Base-by-base conservation (phyloP, 768 basidiomycete genomes). In the Naganishia antarctica region DNA sequence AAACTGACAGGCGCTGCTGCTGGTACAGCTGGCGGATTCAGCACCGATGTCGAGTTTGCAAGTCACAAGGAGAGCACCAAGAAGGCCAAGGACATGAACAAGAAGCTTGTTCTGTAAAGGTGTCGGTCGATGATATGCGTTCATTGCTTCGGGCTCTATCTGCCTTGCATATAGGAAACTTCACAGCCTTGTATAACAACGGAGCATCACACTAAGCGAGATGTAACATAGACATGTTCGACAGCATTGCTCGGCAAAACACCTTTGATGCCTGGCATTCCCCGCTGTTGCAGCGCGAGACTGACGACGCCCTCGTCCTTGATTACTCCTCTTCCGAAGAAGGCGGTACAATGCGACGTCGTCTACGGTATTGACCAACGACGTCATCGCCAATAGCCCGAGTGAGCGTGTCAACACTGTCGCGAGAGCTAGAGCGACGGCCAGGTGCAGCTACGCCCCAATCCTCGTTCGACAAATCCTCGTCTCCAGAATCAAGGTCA, bases 31-130 rank as follows among this genome's bases (percentile, higher is more conserved):
- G 88, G 89, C 25, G 87, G 91, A n/a, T 82, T 93, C 75, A 87
- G 91, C 68, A 93, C 91, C 6, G 92, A 97, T 80, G 90, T 96
- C 32, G 90, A 93, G 80, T 97, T 92, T 76, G 78, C 90, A 78
- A 90, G 89, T 72, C 91, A 94, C 81, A 91, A 91, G 79, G 91
- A 94, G 78, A 87, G 87, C 69, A 91, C 93, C 82, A 91, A 87
- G 84, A 94, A 93, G 81, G 88, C 87, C 74, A 91, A 91, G 76
- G 70, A 70, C 79, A 41, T 37, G 23, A 47, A 13, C 34, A 64
- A 64, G 63, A 64, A 64, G 53, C 48, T 64, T 28, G 31, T 64
- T 29, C 21, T 64, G 21, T 62, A 49, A 60, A 31, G 29, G 31
- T 9, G 16, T n/a, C 13, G n/a, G 9, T 7, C 31, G 49, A 32